A percentile compares a stretch with the other conserved stretches of the same genome.
Evolutionary conservation across 345 rosid genomes (phyloP).

Genomic region (Cardiospermum halicacabum): DNA sequence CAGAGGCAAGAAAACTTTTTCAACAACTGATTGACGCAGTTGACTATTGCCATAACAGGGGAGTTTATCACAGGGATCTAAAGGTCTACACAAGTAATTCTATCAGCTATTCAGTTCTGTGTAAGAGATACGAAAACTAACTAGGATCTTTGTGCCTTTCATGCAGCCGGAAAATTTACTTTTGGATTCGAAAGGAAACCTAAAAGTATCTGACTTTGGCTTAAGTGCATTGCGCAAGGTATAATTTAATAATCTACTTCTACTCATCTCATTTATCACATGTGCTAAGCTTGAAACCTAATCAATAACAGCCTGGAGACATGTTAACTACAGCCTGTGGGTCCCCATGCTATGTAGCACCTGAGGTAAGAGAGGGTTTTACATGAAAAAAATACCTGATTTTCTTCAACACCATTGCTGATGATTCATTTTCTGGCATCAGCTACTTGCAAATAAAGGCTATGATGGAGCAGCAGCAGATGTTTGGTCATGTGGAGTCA

Average conservation of each 20-base stretch:
- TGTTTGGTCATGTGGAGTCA: constrained; percentile 90
- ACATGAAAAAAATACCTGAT: neutral
- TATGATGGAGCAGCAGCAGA: constrained; percentile 88
- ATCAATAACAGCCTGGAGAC: constrained; percentile 57
- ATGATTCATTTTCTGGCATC: constrained; percentile 23
- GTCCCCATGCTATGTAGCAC: constrained; percentile 89
- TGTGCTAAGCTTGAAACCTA: constrained; percentile 11
- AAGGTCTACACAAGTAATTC: constrained; percentile 40
- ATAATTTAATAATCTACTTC: constrained; percentile 5
- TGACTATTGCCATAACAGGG: constrained; percentile 77
- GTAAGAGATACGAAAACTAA: constrained; percentile 1
- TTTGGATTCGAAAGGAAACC: constrained; percentile 60
- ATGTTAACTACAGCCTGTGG: constrained; percentile 88
- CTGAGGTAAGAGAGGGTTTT: constrained; percentile 54
- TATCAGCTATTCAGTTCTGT: neutral
- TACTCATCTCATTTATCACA: constrained; percentile 5
- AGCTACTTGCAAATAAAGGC: constrained; percentile 70
- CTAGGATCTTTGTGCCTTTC: neutral
- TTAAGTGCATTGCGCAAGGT: constrained; percentile 74
- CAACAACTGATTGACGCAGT: constrained; percentile 88
- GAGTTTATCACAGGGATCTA: constrained; percentile 86
- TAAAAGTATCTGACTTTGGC: constrained; percentile 89
- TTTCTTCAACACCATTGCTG: constrained; percentile 7
- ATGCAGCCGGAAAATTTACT: constrained; percentile 88
- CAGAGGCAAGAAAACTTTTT: constrained; percentile 72